phyloP scores from a whole-genome alignment of 257 asterid genomes.

The Solanum peruvianum region DNA sequence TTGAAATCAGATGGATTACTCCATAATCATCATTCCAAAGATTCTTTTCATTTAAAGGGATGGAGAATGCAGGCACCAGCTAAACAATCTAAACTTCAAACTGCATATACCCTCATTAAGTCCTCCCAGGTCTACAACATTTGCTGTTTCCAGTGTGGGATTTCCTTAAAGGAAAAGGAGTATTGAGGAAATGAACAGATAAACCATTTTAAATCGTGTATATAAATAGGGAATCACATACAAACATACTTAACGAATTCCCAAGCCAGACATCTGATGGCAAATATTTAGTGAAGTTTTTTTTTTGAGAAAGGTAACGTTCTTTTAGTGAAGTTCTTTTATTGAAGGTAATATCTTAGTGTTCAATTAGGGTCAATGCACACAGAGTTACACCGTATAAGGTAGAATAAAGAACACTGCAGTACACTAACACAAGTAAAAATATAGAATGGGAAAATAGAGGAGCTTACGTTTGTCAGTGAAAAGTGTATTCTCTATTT shows the following conservation, averaged over 20 bases:
- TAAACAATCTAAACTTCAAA: neutral
- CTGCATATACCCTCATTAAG: neutral
- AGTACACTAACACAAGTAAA: neutral
- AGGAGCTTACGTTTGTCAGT: no score
- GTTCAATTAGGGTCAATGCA: neutral
- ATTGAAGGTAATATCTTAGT: neutral
- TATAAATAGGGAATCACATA: neutral
- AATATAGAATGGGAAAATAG: no score
- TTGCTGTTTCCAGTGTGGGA: neutral
- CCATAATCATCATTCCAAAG: neutral
- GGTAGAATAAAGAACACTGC: neutral
- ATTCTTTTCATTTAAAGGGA: neutral
- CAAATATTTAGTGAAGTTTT: no score
- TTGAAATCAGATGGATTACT: neutral
- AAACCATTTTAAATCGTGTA: neutral
- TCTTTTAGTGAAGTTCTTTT: no score
- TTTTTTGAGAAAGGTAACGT: no score
- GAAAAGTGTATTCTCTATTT: no score
- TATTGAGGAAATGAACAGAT: neutral
- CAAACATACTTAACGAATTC: neutral
- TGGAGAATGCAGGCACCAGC: neutral
- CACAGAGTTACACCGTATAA: neutral
- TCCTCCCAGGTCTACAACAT: neutral
- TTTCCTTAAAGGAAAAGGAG: neutral
- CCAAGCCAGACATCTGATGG: neutral